phyloP scores from a whole-genome alignment of 164 flowering plant species.

The Aristolochia californica region DNA sequence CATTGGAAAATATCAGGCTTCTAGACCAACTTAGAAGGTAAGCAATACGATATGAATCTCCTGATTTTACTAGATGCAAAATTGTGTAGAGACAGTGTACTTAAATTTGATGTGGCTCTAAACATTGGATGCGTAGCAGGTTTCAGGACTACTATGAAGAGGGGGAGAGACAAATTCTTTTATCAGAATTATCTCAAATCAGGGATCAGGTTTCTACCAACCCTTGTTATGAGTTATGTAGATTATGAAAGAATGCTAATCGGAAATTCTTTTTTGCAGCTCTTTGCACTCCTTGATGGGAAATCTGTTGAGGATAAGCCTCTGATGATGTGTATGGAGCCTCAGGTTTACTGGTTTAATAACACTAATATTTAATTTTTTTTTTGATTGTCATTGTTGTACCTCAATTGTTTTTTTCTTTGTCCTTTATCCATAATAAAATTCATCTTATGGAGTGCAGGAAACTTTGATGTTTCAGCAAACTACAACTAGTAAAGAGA shows the following conservation, averaged over 20 bases:
- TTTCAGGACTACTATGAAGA: conserved; percentile 94
- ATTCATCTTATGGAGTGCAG: conserved; percentile 21
- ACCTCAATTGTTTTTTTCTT: not conserved
- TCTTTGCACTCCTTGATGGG: conserved; percentile 44
- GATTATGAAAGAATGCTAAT: too few relatives aligned
- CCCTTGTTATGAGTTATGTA: too few relatives aligned
- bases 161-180: conserved; percentile 80
- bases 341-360: conserved; percentile 29
- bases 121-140: conserved; percentile 20
- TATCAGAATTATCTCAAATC: conserved; percentile 59
- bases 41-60: not conserved
- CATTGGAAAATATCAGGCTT: conserved; percentile 87
- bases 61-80: not conserved
- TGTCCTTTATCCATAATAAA: not conserved
- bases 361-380: conserved; percentile 1
- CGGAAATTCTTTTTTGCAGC: conserved; percentile 29
- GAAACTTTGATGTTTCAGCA: conserved; percentile 12
- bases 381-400: not conserved
- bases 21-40: conserved; percentile 85
- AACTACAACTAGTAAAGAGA: conserved; percentile 17
- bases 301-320: conserved; percentile 23
- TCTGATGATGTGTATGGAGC: conserved; percentile 12
- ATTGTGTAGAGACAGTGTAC: not conserved
- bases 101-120: too few relatives aligned
- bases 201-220: conserved; percentile 56